Percentiles rank a stretch among this genome's conserved stretches.
These are phyloP conservation scores for Lumnitzera littorea DNA, from an alignment of 345 rosid genomes.

Conservation along the genomic window DNA sequence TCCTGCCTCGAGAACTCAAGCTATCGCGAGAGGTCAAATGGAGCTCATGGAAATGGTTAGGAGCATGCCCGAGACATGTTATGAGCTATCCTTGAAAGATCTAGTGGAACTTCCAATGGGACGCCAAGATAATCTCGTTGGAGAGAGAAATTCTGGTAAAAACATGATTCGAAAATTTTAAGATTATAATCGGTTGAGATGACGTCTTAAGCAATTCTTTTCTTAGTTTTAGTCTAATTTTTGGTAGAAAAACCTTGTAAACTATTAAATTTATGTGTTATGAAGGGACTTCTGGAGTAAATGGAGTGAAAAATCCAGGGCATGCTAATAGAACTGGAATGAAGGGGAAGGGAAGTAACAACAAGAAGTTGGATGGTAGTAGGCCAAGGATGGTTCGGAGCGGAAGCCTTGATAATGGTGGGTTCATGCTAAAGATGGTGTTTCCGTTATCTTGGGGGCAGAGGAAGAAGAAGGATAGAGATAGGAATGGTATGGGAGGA, in stretches of 20 bases:
- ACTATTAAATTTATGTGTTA: no score
- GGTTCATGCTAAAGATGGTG: conserved; percentile 67
- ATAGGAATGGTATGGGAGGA: conserved; percentile 8
- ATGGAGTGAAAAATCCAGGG: conserved; percentile 13
- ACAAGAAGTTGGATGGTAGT: not conserved
- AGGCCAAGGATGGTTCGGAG: conserved; percentile 21
- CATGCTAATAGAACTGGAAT: conserved; percentile 6
- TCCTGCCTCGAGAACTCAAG: conserved; percentile 62
- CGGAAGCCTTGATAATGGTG: conserved; percentile 36
- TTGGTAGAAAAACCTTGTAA: no score
- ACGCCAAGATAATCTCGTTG: conserved; percentile 15
- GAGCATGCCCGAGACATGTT: conserved; percentile 80
- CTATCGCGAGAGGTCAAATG: conserved; percentile 71
- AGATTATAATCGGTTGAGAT: no score
- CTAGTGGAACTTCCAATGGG: conserved; percentile 43
- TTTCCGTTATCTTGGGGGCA: conserved; percentile 45
- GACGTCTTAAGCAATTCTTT: no score
- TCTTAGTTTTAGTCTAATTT: no score
- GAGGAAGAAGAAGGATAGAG: conserved; percentile 34
- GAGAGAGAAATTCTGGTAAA: not conserved
- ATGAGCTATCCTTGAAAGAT: conserved; percentile 80
- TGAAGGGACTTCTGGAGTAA: not conserved
- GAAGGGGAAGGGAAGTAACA: conserved; percentile 9
- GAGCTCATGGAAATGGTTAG: conserved; percentile 96
- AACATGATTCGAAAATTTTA: no score